Evolutionary conservation across 192 early-diverging fungal species (phyloP).

Genomic region (Entomortierella lignicola): DNA sequence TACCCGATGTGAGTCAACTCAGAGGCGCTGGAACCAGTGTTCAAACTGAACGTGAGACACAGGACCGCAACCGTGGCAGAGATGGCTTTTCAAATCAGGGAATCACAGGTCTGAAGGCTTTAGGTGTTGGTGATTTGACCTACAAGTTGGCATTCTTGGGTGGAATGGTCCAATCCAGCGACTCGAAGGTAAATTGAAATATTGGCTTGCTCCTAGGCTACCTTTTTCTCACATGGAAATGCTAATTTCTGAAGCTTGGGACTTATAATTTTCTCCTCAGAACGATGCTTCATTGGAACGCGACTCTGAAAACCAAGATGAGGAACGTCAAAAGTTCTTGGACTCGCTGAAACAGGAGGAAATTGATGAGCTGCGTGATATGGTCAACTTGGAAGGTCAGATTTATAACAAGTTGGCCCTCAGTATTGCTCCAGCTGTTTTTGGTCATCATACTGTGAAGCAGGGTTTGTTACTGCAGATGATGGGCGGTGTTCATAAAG

Average conservation of each 20-base stretch:
- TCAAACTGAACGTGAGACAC: constrained; percentile 47
- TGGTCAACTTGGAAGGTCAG: constrained; percentile 68
- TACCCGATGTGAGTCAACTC: constrained; percentile 92
- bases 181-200: constrained; percentile 50
- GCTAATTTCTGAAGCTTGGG: neutral
- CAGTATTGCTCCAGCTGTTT: constrained; percentile 91
- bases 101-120: constrained; percentile 84
- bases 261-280: neutral
- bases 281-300: constrained; percentile 52
- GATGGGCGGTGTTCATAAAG: constrained; percentile 96
- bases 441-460: constrained; percentile 95
- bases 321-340: constrained; percentile 73
- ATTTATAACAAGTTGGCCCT: constrained; percentile 84
- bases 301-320: constrained; percentile 69
- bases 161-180: constrained; percentile 78
- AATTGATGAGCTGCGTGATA: constrained; percentile 76
- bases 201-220: too few species aligned
- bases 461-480: constrained; percentile 94
- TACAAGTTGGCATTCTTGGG: constrained; percentile 93
- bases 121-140: constrained; percentile 93
- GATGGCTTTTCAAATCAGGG: constrained; percentile 80
- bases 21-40: constrained; percentile 71
- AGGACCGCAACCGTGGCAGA: constrained; percentile 50
- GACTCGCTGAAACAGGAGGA: constrained; percentile 77
- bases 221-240: too few species aligned